Base-by-base conservation (phyloP, 1,139 yeast species). In the Ogataea hybrid region DNA sequence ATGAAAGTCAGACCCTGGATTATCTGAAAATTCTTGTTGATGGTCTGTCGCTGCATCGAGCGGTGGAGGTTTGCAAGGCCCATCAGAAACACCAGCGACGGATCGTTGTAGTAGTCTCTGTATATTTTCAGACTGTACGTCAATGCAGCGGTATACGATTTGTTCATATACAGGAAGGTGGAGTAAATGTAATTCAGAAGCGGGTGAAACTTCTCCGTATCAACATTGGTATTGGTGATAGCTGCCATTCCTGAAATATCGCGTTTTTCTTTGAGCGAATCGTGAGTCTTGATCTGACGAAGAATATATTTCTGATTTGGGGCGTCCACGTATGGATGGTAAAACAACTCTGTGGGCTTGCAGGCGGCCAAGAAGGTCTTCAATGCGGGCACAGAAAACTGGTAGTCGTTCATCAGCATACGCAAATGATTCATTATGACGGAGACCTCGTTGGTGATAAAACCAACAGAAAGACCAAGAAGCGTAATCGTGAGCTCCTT, bases 241-340 rank as follows among this genome's bases (percentile, higher is more conserved):
- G 81, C 81, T 0, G 96, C 94, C 71, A 86, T 87, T 0, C 97
- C 97, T 1, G 77, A 67, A 16, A 89, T 79, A n/a, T 71, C 68
- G 17, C 69, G 73, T 23, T 64, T 63, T 5, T 70, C 69, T 25
- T 78, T 71, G 14, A 83, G 61, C 2, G 92, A 77, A 59, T 92
- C 98, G 59, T 79, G 83, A 0, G 96, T 94, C 58, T 90, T 92
- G 51, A 90, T 70, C 55, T 90, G 97, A 50, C 98, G n/a, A n/a
- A n/a, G n/a, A n/a, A n/a, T n/a, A n/a, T n/a, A n/a, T n/a, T n/a
- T n/a, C n/a, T n/a, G n/a, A n/a, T n/a, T n/a, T n/a, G n/a, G n/a
- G n/a, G n/a, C n/a, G n/a, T n/a, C n/a, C n/a, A n/a, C n/a, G n/a
- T n/a, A n/a, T n/a, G n/a, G n/a, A n/a, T n/a, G n/a, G n/a, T n/a